Conservation (phyloP, 805 yeast genomes). For the Saccharomycopsis sp. region DNA sequence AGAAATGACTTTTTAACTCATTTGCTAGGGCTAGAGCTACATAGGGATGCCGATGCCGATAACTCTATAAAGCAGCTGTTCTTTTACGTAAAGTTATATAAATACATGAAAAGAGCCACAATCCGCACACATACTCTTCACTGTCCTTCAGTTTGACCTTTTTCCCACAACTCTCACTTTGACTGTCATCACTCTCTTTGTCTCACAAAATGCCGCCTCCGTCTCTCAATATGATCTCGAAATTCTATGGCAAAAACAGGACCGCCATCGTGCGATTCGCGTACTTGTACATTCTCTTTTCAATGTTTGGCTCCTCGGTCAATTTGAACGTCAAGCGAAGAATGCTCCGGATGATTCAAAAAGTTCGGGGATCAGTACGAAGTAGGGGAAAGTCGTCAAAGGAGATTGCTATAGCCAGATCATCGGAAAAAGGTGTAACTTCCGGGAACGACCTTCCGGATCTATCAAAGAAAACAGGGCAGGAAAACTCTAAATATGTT, state of each 20-base stretch:
- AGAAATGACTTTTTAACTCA: not conserved
- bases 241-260: not conserved
- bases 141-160: too few species aligned
- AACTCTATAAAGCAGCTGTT: too few species aligned
- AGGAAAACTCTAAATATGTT: slow-evolving; percentile 11
- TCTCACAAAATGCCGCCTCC: not conserved
- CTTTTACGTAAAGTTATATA: too few species aligned
- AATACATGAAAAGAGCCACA: too few species aligned
- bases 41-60: too few species aligned
- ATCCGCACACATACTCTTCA: too few species aligned
- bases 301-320: slow-evolving; percentile 18
- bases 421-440: not conserved
- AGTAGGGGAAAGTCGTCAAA: slow-evolving; percentile 17
- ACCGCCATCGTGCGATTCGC: not conserved
- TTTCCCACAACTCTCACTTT: not conserved
- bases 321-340: slow-evolving; percentile 11
- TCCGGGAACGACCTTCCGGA: too few species aligned
- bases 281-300: slow-evolving; percentile 14
- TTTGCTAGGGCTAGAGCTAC: too few species aligned
- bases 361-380: slow-evolving; percentile 21
- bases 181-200: too few species aligned
- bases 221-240: not conserved
- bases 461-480: slow-evolving; percentile 13
- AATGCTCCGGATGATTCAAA: slow-evolving; percentile 24
- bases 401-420: not conserved